phyloP scores from a whole-genome alignment of 2,329 filamentous ascomycete genomes.

The Cladophialophora yegresii region DNA sequence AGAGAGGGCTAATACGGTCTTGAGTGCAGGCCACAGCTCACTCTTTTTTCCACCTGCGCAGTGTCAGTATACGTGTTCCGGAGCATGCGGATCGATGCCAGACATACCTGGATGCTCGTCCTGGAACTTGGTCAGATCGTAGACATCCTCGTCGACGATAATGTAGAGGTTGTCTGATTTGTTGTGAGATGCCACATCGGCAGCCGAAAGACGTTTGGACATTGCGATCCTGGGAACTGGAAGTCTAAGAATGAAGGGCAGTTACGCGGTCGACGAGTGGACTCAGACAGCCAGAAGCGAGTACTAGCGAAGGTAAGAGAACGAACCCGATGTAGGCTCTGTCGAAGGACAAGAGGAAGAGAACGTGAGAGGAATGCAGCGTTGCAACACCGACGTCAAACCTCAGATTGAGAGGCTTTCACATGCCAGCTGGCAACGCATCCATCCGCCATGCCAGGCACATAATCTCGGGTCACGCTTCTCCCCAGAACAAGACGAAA shows the following conservation, averaged over 20 bases:
- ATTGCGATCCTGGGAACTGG: slow-evolving; percentile 54
- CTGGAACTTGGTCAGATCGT: slow-evolving; percentile 87
- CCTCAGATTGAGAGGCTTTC: slow-evolving; percentile 4
- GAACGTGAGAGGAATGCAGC: slow-evolving; percentile 1
- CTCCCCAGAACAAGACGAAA: slow-evolving; percentile 8
- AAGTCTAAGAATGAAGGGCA: slow-evolving; percentile 4
- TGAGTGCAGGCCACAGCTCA: slow-evolving; percentile 43
- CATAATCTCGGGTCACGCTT: slow-evolving; percentile 15
- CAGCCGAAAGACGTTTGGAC: slow-evolving; percentile 81
- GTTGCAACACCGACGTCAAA: background rate
- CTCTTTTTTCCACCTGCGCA: slow-evolving; percentile 70
- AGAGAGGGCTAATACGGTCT: background rate
- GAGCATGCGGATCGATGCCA: background rate
- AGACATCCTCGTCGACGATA: slow-evolving; percentile 91
- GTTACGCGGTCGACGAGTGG: background rate
- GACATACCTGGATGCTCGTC: slow-evolving; percentile 69
- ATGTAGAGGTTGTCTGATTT: slow-evolving; percentile 85
- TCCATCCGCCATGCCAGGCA: background rate
- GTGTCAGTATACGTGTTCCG: slow-evolving; percentile 23
- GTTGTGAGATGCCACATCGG: slow-evolving; percentile 89
- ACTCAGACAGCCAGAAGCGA: slow-evolving; percentile 1
- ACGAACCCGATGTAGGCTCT: background rate
- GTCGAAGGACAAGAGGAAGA: background rate
- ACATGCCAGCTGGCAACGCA: slow-evolving; percentile 7
- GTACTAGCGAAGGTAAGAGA: background rate